A percentile compares a stretch with the other conserved stretches of the same genome.
Evolutionary conservation across 2,329 filamentous ascomycete genomes (phyloP).

Genomic region (Podosphaera xanthii): DNA sequence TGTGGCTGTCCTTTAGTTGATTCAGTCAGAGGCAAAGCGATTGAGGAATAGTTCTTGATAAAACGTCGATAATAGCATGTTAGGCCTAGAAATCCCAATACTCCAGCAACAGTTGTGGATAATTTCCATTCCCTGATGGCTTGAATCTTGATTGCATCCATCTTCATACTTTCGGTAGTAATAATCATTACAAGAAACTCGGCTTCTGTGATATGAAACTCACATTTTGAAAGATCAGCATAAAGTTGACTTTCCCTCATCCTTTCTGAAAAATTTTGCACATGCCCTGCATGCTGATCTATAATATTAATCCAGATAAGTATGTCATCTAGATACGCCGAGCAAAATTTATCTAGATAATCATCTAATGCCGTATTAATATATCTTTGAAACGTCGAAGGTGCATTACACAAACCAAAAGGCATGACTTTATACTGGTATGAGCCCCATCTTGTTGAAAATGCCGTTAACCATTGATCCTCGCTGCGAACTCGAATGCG

Average conservation of each 20-base stretch:
- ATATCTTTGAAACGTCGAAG: neutral
- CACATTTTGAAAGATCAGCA: neutral
- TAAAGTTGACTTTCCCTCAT: neutral
- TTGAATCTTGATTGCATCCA: neutral
- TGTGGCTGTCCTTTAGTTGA: neutral
- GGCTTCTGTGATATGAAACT: neutral
- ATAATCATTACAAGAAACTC: neutral
- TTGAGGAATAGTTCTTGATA: neutral
- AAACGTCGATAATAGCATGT: neutral
- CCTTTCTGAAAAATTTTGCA: neutral
- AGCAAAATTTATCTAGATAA: neutral
- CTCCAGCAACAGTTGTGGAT: neutral
- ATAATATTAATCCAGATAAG: neutral
- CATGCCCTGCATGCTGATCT: neutral
- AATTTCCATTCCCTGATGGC: neutral
- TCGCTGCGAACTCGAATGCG: constrained; percentile 3
- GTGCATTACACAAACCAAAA: neutral
- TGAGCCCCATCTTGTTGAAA: neutral
- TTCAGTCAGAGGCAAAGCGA: neutral
- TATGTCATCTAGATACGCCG: neutral
- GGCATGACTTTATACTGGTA: neutral
- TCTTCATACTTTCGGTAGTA: neutral
- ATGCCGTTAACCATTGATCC: constrained; percentile 8
- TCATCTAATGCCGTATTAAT: neutral
- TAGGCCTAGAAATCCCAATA: neutral